Evolutionary conservation across 2,329 filamentous ascomycete genomes (phyloP).

Genomic region (Zymoseptoria pseudotritici): DNA sequence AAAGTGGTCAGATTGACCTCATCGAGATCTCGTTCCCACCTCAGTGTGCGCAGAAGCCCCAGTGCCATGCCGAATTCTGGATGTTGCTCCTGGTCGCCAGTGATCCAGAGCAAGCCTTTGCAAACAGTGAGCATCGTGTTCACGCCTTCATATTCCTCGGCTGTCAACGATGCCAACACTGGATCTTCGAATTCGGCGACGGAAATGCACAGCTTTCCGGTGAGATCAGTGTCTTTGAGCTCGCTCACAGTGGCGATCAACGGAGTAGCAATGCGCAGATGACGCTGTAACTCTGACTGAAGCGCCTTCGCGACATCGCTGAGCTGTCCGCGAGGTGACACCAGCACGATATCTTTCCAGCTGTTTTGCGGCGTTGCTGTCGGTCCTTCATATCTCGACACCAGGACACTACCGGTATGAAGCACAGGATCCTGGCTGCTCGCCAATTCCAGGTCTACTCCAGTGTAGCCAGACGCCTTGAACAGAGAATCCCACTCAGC

Average conservation of each 20-base stretch:
- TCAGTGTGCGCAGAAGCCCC: conserved; percentile 10
- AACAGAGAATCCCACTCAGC: conserved; percentile 3
- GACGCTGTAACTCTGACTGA: too few species aligned
- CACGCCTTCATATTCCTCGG: conserved; percentile 5
- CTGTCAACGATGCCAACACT: background rate
- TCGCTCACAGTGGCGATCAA: too few species aligned
- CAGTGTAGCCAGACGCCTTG: conserved; percentile 1
- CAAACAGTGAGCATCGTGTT: conserved; percentile 5
- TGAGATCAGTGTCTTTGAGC: too few species aligned
- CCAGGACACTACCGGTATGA: too few species aligned
- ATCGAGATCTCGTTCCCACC: conserved; percentile 5
- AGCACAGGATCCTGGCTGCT: too few species aligned
- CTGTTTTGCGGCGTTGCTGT: too few species aligned
- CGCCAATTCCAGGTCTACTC: background rate
- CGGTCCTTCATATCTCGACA: too few species aligned
- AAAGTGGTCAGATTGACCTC: background rate
- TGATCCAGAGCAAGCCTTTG: conserved; percentile 9
- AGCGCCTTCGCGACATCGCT: background rate
- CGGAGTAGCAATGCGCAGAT: background rate
- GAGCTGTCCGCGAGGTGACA: background rate
- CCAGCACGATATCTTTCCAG: background rate
- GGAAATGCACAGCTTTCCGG: too few species aligned
- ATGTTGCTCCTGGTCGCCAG: conserved; percentile 1
- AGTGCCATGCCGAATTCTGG: conserved; percentile 2
- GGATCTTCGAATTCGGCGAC: too few species aligned